These are phyloP conservation scores for Calycina herbarum DNA, from an alignment of 2,329 filamentous ascomycete species.

Conservation along the genomic window DNA sequence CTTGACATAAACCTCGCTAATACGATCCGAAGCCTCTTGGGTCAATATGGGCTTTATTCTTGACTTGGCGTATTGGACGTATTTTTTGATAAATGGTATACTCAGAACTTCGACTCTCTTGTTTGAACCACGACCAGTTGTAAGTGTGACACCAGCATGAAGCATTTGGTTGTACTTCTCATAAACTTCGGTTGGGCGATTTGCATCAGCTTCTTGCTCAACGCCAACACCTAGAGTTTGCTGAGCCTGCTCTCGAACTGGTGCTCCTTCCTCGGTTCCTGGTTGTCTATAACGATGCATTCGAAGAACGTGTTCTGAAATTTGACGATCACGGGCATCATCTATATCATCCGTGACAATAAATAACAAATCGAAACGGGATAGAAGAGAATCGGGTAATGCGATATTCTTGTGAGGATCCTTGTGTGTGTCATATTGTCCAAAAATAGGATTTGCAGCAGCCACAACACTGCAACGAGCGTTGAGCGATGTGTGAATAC, in stretches of 20 bases:
- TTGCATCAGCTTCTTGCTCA: conserved; percentile 71
- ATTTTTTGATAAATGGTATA: conserved; percentile 99
- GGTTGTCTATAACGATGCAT: conserved; percentile 96
- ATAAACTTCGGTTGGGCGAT: conserved; percentile 80
- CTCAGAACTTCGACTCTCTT: conserved; percentile 85
- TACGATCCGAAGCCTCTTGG: conserved; percentile 87
- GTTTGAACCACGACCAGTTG: conserved; percentile 69
- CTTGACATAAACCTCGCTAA: conserved; percentile 86
- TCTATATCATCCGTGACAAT: conserved; percentile 98
- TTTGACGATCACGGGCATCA: conserved; percentile 82
- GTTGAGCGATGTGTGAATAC: conserved; percentile 96
- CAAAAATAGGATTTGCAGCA: conserved; percentile 95
- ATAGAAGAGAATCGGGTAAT: conserved; percentile 90
- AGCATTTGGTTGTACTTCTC: conserved; percentile 97
- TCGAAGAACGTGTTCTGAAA: conserved; percentile 94
- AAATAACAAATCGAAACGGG: conserved; percentile 97
- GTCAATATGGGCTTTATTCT: conserved; percentile 87
- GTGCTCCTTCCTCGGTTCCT: conserved; percentile 90
- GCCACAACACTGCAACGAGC: conserved; percentile 95
- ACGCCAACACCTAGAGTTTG: conserved; percentile 87
- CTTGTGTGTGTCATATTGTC: conserved; percentile 97
- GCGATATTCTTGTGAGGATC: conserved; percentile 99
- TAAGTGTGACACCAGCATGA: conserved; percentile 83
- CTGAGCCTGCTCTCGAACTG: conserved; percentile 81
- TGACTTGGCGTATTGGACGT: conserved; percentile 96